phyloP scores from a whole-genome alignment of 2,329 filamentous ascomycete genomes.

The Pyricularia sp. region DNA sequence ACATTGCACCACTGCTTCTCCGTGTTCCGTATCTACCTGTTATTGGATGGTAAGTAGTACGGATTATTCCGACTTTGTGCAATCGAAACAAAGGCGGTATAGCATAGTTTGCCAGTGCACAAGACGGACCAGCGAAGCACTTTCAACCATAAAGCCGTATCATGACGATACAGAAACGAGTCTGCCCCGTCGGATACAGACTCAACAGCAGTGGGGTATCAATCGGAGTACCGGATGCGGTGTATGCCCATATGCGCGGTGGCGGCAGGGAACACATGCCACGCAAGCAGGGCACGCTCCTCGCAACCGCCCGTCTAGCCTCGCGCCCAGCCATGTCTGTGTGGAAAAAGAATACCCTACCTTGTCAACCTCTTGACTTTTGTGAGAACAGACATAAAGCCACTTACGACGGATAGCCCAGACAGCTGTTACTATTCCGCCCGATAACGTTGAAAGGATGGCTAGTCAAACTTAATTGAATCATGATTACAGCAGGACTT shows the following conservation, averaged over 20 bases:
- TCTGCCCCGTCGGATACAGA: background rate
- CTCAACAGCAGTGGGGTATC: background rate
- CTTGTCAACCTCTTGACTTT: background rate
- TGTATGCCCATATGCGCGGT: background rate
- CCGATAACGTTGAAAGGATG: background rate
- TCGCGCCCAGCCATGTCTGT: background rate
- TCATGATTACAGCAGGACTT: background rate
- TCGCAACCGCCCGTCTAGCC: background rate
- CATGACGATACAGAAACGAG: background rate
- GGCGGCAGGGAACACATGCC: background rate
- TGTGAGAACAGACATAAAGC: background rate
- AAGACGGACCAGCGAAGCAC: background rate
- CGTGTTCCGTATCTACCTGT: background rate
- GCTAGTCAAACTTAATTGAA: background rate
- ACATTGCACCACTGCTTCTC: background rate
- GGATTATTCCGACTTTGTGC: background rate
- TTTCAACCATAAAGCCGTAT: background rate
- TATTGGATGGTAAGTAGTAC: background rate
- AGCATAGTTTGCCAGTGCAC: background rate
- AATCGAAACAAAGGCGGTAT: background rate
- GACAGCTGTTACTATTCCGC: background rate
- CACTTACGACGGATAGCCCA: background rate
- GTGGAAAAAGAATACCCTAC: background rate
- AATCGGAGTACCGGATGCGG: background rate
- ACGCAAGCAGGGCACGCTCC: background rate